Evolutionary conservation across 306 rosid species (phyloP).

Genomic region (Trifolium pratense): DNA sequence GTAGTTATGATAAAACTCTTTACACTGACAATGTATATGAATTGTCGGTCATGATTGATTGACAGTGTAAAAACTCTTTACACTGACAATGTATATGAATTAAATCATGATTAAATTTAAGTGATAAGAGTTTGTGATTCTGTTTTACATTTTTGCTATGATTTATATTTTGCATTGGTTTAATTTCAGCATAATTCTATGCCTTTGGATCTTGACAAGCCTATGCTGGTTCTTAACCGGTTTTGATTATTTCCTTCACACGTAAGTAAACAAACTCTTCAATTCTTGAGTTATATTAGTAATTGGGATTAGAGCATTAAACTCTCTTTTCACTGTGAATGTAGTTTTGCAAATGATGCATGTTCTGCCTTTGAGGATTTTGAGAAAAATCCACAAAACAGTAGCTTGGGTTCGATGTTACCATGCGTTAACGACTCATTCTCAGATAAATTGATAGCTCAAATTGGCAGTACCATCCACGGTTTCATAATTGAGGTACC

Average conservation of each 20-base stretch:
- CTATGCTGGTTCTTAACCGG: constrained; percentile 71
- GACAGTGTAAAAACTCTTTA: no score
- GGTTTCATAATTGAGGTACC: constrained; percentile 57
- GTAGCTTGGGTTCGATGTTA: constrained; percentile 60
- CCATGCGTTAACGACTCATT: constrained; percentile 63
- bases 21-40: no score
- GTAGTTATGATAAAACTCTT: no score
- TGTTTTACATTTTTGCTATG: neutral
- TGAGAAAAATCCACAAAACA: constrained; percentile 54
- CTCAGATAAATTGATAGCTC: constrained; percentile 50
- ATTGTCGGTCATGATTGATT: no score
- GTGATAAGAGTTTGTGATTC: neutral
- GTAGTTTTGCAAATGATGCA: constrained; percentile 73
- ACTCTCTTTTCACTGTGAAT: constrained; percentile 3
- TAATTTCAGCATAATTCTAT: constrained; percentile 63
- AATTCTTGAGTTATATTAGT: constrained; percentile 4
- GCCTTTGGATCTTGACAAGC: constrained; percentile 71
- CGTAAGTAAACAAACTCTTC: constrained; percentile 48
- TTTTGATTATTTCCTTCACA: constrained; percentile 68
- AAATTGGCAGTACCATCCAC: constrained; percentile 62
- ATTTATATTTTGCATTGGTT: constrained; percentile 28
- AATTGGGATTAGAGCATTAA: neutral
- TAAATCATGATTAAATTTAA: no score
- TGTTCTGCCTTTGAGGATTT: constrained; percentile 67
- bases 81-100: no score